Evolutionary conservation across 2,329 filamentous ascomycete genomes (phyloP).

Genomic region (Podosphaera xanthii): DNA sequence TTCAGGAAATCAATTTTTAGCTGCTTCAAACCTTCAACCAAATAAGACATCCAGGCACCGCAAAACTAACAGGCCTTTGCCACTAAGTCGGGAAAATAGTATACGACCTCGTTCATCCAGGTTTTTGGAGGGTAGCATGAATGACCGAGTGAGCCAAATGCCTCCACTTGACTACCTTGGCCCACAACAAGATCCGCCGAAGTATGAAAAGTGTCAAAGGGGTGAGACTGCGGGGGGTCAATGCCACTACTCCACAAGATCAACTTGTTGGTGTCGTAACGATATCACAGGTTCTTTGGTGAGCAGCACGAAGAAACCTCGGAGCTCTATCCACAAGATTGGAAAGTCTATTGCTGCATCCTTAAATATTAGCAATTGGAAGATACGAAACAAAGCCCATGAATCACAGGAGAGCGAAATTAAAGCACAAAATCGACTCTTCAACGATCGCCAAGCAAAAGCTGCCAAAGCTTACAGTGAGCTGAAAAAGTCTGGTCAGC

Average conservation of each 20-base stretch:
- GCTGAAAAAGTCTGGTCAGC: slow-evolving; percentile 27
- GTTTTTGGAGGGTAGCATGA: slow-evolving; percentile 66
- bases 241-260: slow-evolving; percentile 5
- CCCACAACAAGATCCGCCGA: slow-evolving; percentile 7
- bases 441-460: slow-evolving; percentile 21
- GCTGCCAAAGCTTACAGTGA: slow-evolving; percentile 29
- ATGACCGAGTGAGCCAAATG: slow-evolving; percentile 47
- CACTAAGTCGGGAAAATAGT: slow-evolving; percentile 7
- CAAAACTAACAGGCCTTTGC: slow-evolving; percentile 14
- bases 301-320: slow-evolving; percentile 13
- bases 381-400: slow-evolving; percentile 14
- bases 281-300: slow-evolving; percentile 7
- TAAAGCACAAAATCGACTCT: slow-evolving; percentile 20
- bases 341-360: slow-evolving; percentile 28
- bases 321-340: slow-evolving; percentile 27
- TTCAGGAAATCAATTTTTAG: slow-evolving; percentile 21
- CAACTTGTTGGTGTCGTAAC: slow-evolving; percentile 2
- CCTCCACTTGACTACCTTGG: slow-evolving; percentile 22
- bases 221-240: slow-evolving; percentile 3
- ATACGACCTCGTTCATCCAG: slow-evolving; percentile 33
- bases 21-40: slow-evolving; percentile 7
- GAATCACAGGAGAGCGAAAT: slow-evolving; percentile 20
- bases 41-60: slow-evolving; percentile 5
- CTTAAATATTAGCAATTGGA: slow-evolving; percentile 30
- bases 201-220: slow-evolving; percentile 2